Evolutionary conservation across 2,329 filamentous ascomycete species (phyloP).

Genomic region (Neonectria ditissima): DNA sequence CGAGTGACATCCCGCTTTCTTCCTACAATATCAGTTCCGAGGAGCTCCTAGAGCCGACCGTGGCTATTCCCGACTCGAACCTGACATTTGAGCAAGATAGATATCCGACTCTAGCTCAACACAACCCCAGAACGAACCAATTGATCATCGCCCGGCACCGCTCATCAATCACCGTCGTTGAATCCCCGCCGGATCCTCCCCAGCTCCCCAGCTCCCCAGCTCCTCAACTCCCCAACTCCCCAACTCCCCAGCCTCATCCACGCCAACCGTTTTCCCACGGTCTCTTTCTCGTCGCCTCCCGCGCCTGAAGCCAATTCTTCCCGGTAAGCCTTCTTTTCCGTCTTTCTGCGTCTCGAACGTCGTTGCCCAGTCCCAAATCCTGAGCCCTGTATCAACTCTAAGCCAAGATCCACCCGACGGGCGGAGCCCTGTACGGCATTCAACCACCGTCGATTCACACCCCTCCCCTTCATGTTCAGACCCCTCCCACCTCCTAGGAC

Average conservation of each 20-base stretch:
- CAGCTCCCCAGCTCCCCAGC: not conserved
- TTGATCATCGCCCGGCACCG: slow-evolving; percentile 18
- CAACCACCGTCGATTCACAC: slow-evolving; percentile 36
- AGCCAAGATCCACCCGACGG: slow-evolving; percentile 37
- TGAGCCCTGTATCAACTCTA: slow-evolving; percentile 26
- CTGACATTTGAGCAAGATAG: not conserved
- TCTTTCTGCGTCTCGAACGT: slow-evolving; percentile 24
- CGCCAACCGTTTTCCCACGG: slow-evolving; percentile 15
- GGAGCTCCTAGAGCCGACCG: slow-evolving; percentile 2
- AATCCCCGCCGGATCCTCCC: slow-evolving; percentile 10
- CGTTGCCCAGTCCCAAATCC: slow-evolving; percentile 21
- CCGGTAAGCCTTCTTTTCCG: slow-evolving; percentile 36
- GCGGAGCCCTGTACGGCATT: slow-evolving; percentile 38
- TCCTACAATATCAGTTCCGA: slow-evolving; percentile 13
- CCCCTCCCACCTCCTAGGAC: slow-evolving; percentile 26
- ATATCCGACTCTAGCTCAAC: slow-evolving; percentile 12
- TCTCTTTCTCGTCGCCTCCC: slow-evolving; percentile 33
- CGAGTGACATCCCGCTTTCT: slow-evolving; percentile 14
- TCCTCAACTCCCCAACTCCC: not conserved
- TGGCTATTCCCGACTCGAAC: slow-evolving; percentile 20
- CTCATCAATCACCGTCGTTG: slow-evolving; percentile 31
- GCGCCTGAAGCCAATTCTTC: slow-evolving; percentile 24
- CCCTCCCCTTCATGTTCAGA: slow-evolving; percentile 28
- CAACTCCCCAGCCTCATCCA: not conserved
- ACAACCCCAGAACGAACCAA: not conserved